Evolutionary conservation across 805 yeast genomes (phyloP).

Genomic region (Saccharomyces paradoxus): DNA sequence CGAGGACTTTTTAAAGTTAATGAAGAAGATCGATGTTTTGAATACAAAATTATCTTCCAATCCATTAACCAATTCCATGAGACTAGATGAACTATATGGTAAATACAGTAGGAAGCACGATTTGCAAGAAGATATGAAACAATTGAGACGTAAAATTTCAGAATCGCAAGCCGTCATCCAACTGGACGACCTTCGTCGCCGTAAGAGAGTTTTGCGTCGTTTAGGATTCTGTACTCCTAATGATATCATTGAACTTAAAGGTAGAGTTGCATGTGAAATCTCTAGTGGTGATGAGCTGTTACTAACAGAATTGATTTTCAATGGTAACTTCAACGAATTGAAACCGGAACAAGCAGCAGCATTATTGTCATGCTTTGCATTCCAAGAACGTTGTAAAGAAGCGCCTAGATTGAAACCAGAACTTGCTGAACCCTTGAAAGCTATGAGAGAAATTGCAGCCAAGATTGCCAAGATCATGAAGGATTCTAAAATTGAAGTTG

Average conservation of each 20-base stretch:
- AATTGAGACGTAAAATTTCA: conserved; percentile 53
- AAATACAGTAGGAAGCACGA: conserved; percentile 58
- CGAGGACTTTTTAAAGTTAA: conserved; percentile 59
- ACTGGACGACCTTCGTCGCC: conserved; percentile 83
- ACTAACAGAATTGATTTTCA: conserved; percentile 86
- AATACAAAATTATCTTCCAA: conserved; percentile 66
- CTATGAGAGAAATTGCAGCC: conserved; percentile 82
- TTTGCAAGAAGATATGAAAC: conserved; percentile 49
- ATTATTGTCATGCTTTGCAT: conserved; percentile 85
- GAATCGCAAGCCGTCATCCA: conserved; percentile 91
- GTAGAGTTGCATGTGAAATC: conserved; percentile 95
- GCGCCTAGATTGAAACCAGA: conserved; percentile 80
- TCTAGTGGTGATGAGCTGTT: conserved; percentile 79
- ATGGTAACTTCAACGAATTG: conserved; percentile 87
- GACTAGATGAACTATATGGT: conserved; percentile 54
- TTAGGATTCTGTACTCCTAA: conserved; percentile 79
- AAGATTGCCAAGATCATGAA: conserved; percentile 82
- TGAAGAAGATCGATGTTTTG: conserved; percentile 74
- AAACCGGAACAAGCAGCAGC: conserved; percentile 89
- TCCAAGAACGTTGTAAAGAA: conserved; percentile 91
- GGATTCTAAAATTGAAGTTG: conserved; percentile 83
- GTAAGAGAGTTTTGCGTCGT: conserved; percentile 87
- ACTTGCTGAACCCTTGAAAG: conserved; percentile 83
- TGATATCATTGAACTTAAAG: conserved; percentile 91
- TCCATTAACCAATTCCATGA: conserved; percentile 55